These are phyloP conservation scores for Peribolospora baueri DNA, from an alignment of 768 basidiomycete species.

Conservation along the genomic window DNA sequence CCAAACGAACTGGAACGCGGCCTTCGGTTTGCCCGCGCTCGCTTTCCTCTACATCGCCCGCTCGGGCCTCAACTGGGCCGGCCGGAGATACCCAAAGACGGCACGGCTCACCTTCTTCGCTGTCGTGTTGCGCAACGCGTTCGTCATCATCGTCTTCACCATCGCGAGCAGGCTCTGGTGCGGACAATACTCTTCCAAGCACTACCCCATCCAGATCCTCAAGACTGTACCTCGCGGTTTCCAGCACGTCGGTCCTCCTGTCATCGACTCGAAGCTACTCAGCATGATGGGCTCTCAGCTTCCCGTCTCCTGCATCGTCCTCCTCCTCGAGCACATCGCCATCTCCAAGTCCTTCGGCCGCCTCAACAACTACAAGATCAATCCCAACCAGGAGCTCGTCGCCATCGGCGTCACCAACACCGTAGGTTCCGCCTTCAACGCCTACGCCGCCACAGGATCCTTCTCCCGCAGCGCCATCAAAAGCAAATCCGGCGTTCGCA, in stretches of 20 bases:
- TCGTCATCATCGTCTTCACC: constrained; percentile 32
- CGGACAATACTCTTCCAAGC: no score
- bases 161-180: constrained; percentile 16
- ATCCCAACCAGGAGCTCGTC: constrained; percentile 77
- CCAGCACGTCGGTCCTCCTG: constrained; percentile 27
- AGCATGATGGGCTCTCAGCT: constrained; percentile 36
- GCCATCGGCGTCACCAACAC: constrained; percentile 95
- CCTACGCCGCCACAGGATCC: constrained; percentile 91
- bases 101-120: constrained; percentile 55
- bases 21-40: constrained; percentile 36
- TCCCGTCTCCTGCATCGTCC: constrained; percentile 37
- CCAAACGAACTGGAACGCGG: constrained; percentile 50
- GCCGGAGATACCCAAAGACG: constrained; percentile 36
- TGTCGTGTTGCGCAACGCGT: constrained; percentile 48
- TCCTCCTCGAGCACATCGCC: constrained; percentile 84
- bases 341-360: constrained; percentile 84
- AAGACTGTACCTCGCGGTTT: constrained; percentile 50
- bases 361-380: constrained; percentile 67
- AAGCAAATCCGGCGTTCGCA: constrained; percentile 89
- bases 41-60: constrained; percentile 41
- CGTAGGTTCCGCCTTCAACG: constrained; percentile 63
- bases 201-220: constrained; percentile 28
- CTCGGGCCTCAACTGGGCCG: constrained; percentile 28
- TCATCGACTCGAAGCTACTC: constrained; percentile 20
- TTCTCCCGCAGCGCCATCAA: constrained; percentile 96